Evolutionary conservation across 2,329 filamentous ascomycete genomes (phyloP).

Genomic region (Rugonectria rugulosa): DNA sequence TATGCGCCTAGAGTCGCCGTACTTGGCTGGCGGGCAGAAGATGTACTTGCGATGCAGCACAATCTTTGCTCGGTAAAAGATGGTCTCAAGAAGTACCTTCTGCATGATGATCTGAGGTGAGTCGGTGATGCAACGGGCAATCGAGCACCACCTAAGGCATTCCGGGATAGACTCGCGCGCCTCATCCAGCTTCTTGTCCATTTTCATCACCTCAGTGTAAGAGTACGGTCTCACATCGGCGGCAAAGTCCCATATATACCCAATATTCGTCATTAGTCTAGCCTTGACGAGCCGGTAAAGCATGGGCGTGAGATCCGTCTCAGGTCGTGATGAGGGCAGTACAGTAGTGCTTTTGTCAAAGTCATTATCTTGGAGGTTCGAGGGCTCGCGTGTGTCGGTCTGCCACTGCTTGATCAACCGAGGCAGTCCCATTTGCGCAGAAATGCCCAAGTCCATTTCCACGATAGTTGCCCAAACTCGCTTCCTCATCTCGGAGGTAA

Average conservation of each 20-base stretch:
- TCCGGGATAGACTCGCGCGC: slow-evolving; percentile 41
- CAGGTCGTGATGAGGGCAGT: slow-evolving; percentile 46
- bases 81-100: not conserved
- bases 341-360: slow-evolving; percentile 44
- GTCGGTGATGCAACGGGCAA: slow-evolving; percentile 49
- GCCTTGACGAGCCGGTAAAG: slow-evolving; percentile 36
- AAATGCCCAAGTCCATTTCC: slow-evolving; percentile 52
- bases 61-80: slow-evolving; percentile 48
- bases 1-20: not conserved
- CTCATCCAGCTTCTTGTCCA: slow-evolving; percentile 46
- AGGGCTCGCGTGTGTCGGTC: slow-evolving; percentile 29
- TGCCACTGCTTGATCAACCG: slow-evolving; percentile 46
- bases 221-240: slow-evolving; percentile 21
- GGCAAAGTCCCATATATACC: slow-evolving; percentile 28
- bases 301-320: slow-evolving; percentile 39
- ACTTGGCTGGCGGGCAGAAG: not conserved
- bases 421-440: slow-evolving; percentile 55
- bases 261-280: slow-evolving; percentile 36
- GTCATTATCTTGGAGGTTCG: slow-evolving; percentile 54
- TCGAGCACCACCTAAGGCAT: slow-evolving; percentile 43
- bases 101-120: slow-evolving; percentile 44
- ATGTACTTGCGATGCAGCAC: slow-evolving; percentile 49
- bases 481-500: slow-evolving; percentile 55
- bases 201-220: slow-evolving; percentile 40
- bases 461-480: slow-evolving; percentile 51